A percentile compares a stretch with the other conserved stretches of the same genome.
These are phyloP conservation scores for Penicillium coprophilum DNA, from an alignment of 495 filamentous ascomycete genomes.

Conservation along the genomic window DNA sequence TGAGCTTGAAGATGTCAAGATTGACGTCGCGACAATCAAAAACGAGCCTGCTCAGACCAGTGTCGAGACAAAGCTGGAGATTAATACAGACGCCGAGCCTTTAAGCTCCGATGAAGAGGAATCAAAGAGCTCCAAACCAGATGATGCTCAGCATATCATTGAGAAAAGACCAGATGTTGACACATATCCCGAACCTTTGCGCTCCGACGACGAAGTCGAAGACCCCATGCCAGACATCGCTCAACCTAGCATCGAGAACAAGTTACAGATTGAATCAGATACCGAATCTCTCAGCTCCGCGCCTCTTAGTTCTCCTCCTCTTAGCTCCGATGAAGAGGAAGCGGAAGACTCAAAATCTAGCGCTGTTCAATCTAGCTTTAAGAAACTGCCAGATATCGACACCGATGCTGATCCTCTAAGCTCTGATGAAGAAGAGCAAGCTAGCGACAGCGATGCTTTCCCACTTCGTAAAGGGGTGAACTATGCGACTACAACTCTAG, in stretches of 20 bases:
- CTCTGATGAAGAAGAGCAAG: conserved; percentile 19
- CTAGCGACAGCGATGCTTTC: not conserved
- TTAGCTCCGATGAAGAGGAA: conserved; percentile 4
- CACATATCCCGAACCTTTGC: not conserved
- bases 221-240: not conserved
- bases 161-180: not conserved
- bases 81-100: conserved; percentile 32
- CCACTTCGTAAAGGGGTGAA: not conserved
- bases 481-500: conserved; percentile 17
- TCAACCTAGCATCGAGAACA: not conserved
- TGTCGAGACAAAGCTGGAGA: conserved; percentile 11
- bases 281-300: not conserved
- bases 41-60: not conserved
- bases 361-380: not conserved
- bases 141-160: not conserved
- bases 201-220: conserved; percentile 9
- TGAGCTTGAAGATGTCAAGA: not conserved
- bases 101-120: conserved; percentile 20
- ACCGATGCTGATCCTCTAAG: conserved; percentile 33
- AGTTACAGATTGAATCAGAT: not conserved
- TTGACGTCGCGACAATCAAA: not conserved
- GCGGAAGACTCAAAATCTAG: not conserved
- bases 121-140: not conserved
- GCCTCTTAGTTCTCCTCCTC: not conserved
- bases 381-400: conserved; percentile 17